Evolutionary conservation across 1,284 basidiomycete species (phyloP), one percentile per base, ranked within the genome.

Genomic region (Leccinum huronense): DNA sequence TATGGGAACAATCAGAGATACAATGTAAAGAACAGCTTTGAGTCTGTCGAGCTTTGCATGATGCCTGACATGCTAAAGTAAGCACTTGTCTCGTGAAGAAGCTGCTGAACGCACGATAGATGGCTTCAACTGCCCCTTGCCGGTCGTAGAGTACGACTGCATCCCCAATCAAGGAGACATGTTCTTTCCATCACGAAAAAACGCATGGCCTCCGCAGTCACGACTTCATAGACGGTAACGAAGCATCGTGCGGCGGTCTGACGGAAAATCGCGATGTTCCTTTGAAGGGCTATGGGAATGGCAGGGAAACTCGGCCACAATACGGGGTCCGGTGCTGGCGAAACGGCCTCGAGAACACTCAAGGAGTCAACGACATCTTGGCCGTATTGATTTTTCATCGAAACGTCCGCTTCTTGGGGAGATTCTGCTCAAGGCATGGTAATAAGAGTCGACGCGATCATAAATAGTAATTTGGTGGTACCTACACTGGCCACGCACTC

Each of bases 21-120:
- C 92, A 27, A 99, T 93, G 75, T 99, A 99, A 5, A 97, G 97
- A 57, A 99, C 80, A n/a, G 96, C 91, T 76, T 97, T 97, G 78
- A 98, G 23, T 27, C 23, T 88, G 71, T 98, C 96, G 57, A 99
- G 86, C 66, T 85, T 72, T 95, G 91, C 55, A 99, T 93, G 65
- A 98, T 90, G 73, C 95, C 95, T 97, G 71, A 5, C 55, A 66
- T 58, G 58, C 33, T 27, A 59, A 38, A 57, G 62, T 70, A 23
- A 71, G 45, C 58, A 64, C 30, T 45, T 53, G 14, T 58, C 27
- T 19, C 57, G 30, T 34, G 38, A 45, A 58, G 3, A 59, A 53
- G 60, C 23, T 57, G 23, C 62, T 55, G 40, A 53, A 59, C 53
- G 30, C 53, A 55, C 95, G 93, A 75, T 94, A 94, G 53, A 98